These are phyloP conservation scores for Mucor circinelloides DNA, from an alignment of 371 early-diverging fungal species.

Conservation along the genomic window DNA sequence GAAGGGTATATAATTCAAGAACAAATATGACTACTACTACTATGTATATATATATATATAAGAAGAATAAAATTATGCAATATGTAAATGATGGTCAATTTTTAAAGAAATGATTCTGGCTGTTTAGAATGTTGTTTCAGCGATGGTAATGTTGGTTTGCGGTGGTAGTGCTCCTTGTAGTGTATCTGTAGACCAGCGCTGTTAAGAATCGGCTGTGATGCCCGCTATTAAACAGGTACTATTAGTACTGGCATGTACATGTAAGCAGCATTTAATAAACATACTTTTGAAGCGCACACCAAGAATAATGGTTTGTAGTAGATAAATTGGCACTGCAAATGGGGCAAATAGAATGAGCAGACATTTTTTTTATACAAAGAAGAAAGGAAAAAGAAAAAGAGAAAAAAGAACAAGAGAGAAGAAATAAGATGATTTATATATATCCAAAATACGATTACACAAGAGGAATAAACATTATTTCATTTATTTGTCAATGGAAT, in stretches of 20 bases:
- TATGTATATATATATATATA: background rate
- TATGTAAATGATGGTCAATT: background rate
- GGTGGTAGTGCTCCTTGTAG: background rate
- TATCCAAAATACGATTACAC: background rate
- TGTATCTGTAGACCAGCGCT: background rate
- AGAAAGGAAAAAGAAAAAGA: conserved; percentile 1
- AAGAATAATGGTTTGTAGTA: conserved; percentile 18
- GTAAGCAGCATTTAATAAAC: background rate
- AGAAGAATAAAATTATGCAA: background rate
- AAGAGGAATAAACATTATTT: conserved; percentile 7
- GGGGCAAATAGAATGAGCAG: conserved; percentile 7
- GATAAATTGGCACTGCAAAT: conserved; percentile 26
- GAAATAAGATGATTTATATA: background rate
- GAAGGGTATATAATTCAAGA: background rate
- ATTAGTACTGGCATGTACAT: background rate
- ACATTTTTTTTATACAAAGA: background rate
- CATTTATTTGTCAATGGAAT: conserved; percentile 10
- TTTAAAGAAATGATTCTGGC: background rate
- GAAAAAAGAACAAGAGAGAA: background rate
- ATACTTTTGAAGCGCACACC: conserved; percentile 35
- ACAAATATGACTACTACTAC: background rate
- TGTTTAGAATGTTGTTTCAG: background rate
- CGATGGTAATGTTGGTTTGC: background rate
- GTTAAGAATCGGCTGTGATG: background rate
- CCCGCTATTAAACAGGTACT: background rate